Percentiles rank a stretch among this genome's conserved stretches.
Conservation (phyloP, 1,284 basidiomycete species). For the Wolfiporia cocos region DNA sequence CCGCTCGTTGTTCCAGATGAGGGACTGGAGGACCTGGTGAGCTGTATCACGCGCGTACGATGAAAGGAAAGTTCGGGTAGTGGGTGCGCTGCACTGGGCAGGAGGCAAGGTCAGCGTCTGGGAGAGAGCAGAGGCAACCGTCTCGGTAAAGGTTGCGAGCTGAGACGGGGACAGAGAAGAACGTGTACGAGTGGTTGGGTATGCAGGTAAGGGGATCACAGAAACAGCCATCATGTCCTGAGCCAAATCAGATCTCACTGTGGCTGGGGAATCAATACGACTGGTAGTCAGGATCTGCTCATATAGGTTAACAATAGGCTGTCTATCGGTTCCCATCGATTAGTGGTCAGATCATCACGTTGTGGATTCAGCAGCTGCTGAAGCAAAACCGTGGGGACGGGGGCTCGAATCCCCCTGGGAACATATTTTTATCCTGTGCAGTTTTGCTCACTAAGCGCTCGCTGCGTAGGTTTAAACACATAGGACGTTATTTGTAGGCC, state of each 20-base stretch:
- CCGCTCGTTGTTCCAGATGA: constrained; percentile 46
- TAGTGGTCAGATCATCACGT: constrained; percentile 13
- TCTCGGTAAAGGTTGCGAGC: constrained; percentile 39
- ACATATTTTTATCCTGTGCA: constrained; percentile 6
- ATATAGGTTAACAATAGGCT: neutral
- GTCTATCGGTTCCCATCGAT: constrained; percentile 6
- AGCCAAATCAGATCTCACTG: too few relatives aligned
- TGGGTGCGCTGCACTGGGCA: constrained; percentile 36
- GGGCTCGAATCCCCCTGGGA: constrained; percentile 12
- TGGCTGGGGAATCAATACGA: too few relatives aligned
- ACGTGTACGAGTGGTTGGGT: constrained; percentile 46
- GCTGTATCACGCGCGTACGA: constrained; percentile 55
- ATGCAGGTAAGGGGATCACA: constrained; percentile 32
- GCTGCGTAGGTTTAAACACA: too few relatives aligned
- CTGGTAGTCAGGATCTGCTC: too few relatives aligned
- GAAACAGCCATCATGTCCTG: constrained; percentile 14
- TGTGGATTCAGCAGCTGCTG: constrained; percentile 1
- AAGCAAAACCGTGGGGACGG: constrained; percentile 10
- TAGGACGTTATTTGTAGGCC: too few relatives aligned
- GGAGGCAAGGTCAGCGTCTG: constrained; percentile 41
- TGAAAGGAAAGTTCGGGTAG: constrained; percentile 43
- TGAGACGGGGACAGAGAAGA: constrained; percentile 49
- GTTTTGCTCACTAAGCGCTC: too few relatives aligned
- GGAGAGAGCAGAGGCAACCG: constrained; percentile 40
- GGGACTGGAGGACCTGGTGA: constrained; percentile 38